Conservation (phyloP, 257 asterid genomes). For the Asclepias syriaca region DNA sequence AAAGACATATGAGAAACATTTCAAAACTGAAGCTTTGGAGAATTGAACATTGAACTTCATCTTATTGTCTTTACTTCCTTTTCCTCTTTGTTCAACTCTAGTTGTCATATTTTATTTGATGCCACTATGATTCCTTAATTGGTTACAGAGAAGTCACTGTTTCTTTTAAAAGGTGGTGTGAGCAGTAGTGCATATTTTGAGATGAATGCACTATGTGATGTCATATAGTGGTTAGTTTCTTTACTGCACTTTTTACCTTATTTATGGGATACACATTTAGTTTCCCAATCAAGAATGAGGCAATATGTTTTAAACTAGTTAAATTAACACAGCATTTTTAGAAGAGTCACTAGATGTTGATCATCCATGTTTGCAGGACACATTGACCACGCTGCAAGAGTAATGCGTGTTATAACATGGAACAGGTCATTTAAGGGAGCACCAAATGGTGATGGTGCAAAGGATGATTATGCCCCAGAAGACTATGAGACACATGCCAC, state of each 20-base stretch:
- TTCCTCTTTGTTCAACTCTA: background rate
- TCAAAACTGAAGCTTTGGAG: background rate
- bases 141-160: background rate
- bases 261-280: background rate
- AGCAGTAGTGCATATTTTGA: background rate
- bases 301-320: background rate
- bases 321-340: background rate
- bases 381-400: constrained; percentile 92
- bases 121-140: background rate
- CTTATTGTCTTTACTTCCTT: background rate
- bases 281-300: background rate
- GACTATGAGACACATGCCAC: constrained; percentile 93
- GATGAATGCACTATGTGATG: background rate
- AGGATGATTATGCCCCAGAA: constrained; percentile 49
- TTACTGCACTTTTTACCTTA: background rate
- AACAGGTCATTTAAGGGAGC: constrained; percentile 77
- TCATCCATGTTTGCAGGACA: constrained; percentile 57
- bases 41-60: background rate
- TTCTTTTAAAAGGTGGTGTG: background rate
- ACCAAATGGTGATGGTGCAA: constrained; percentile 52
- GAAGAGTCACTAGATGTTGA: constrained; percentile 9
- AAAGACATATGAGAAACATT: background rate
- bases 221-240: background rate
- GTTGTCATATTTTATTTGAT: background rate
- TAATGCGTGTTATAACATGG: constrained; percentile 98